Percentiles rank a stretch among this genome's conserved stretches.
These are phyloP conservation scores for Aspergillus incahuasiensis DNA, from an alignment of 495 filamentous ascomycete genomes.

Conservation along the genomic window DNA sequence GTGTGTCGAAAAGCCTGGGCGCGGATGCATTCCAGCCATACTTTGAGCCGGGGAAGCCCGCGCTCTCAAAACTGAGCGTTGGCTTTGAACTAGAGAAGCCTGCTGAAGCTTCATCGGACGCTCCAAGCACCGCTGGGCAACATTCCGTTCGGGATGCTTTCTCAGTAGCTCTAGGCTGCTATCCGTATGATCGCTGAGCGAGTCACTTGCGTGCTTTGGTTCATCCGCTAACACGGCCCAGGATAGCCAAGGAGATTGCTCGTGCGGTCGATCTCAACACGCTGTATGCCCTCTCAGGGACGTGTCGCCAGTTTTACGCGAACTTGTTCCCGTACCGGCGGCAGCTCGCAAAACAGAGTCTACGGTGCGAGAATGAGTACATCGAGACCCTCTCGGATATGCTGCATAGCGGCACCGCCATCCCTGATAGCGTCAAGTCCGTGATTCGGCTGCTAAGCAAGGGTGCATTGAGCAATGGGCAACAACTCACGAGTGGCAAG, in stretches of 20 bases:
- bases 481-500: slow-evolving; percentile 57
- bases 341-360: slow-evolving; percentile 63
- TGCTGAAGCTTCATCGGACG: slow-evolving; percentile 5
- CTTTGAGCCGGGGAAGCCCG: slow-evolving; percentile 19
- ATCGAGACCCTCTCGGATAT: slow-evolving; percentile 39
- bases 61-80: slow-evolving; percentile 25
- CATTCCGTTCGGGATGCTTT: slow-evolving; percentile 64
- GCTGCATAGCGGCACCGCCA: slow-evolving; percentile 27
- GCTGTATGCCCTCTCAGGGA: slow-evolving; percentile 71
- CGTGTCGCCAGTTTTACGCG: slow-evolving; percentile 72
- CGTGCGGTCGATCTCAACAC: slow-evolving; percentile 77
- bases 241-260: slow-evolving; percentile 71
- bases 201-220: slow-evolving; percentile 13
- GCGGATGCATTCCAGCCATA: slow-evolving; percentile 17
- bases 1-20: slow-evolving; percentile 17
- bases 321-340: slow-evolving; percentile 72
- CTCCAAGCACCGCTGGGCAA: slow-evolving; percentile 18
- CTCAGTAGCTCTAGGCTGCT: slow-evolving; percentile 77
- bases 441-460: slow-evolving; percentile 33
- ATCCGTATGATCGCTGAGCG: slow-evolving; percentile 63
- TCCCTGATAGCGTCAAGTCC: slow-evolving; percentile 35
- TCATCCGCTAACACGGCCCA: slow-evolving; percentile 35
- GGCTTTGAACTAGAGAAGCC: slow-evolving; percentile 7
- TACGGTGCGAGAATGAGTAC: slow-evolving; percentile 73
- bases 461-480: slow-evolving; percentile 27